These are phyloP conservation scores for Naganishia cerealis DNA, from an alignment of 1,284 basidiomycete species.

Conservation along the genomic window DNA sequence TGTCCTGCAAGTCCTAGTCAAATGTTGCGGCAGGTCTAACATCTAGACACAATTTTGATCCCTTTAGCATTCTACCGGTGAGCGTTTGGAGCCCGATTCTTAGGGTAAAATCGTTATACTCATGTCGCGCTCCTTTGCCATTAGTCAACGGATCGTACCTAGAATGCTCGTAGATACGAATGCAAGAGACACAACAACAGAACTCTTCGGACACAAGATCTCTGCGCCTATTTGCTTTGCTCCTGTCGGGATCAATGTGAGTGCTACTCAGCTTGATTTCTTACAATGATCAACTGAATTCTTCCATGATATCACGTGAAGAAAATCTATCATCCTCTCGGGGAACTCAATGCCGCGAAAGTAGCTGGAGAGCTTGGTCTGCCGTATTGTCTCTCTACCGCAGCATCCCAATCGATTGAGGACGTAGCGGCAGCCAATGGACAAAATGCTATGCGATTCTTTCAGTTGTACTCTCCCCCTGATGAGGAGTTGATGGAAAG, in stretches of 20 bases:
- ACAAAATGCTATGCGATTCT: constrained; percentile 65
- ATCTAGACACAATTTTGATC: not conserved
- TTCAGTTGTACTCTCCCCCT: constrained; percentile 73
- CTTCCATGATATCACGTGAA: constrained; percentile 39
- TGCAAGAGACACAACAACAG: constrained; percentile 61
- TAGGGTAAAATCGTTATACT: not conserved
- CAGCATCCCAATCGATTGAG: constrained; percentile 69
- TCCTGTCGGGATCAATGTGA: constrained; percentile 28
- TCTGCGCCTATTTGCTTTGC: constrained; percentile 43
- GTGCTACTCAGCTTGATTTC: not conserved
- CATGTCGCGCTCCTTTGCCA: too few species aligned
- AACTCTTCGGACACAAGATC: constrained; percentile 67
- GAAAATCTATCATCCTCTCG: constrained; percentile 44
- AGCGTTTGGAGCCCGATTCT: not conserved
- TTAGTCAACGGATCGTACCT: constrained; percentile 60
- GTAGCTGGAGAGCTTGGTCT: constrained; percentile 67
- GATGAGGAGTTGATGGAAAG: constrained; percentile 43
- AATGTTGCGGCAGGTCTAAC: not conserved
- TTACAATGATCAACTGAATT: not conserved
- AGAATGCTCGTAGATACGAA: constrained; percentile 73
- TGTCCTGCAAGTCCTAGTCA: constrained; percentile 5
- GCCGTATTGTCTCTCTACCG: constrained; percentile 71
- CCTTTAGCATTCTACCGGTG: constrained; percentile 56
- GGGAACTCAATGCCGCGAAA: constrained; percentile 67
- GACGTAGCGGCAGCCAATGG: constrained; percentile 68